A percentile compares a stretch with the other conserved stretches of the same genome.
Conservation (phyloP, 352 stramenopile species). For the Phytophthora cajani region DNA sequence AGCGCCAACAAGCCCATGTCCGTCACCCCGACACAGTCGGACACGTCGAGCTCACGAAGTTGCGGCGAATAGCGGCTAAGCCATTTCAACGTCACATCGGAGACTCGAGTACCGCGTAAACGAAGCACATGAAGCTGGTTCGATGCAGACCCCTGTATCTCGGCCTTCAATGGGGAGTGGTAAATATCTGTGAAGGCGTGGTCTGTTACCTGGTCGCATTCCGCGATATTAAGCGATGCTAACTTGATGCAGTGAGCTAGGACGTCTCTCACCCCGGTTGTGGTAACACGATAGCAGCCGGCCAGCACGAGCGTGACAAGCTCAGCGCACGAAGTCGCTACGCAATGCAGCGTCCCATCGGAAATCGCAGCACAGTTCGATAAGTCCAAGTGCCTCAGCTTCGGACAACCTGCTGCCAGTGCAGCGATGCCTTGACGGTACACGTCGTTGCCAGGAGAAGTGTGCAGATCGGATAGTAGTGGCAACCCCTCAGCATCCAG, state of each 20-base stretch:
- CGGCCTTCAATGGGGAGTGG: conserved; percentile 3
- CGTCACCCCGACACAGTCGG: conserved; percentile 71
- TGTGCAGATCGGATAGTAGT: conserved; percentile 51
- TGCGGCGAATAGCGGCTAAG: conserved; percentile 57
- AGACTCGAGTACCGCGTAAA: conserved; percentile 45
- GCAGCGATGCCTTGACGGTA: conserved; percentile 47
- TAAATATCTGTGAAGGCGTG: conserved; percentile 30
- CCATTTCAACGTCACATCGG: conserved; percentile 48
- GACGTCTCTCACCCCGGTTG: conserved; percentile 31
- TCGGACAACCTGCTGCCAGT: conserved; percentile 38
- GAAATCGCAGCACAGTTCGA: conserved; percentile 55
- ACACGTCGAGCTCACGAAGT: conserved; percentile 83
- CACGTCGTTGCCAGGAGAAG: background rate
- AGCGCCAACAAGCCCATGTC: conserved; percentile 86
- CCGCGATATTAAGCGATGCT: conserved; percentile 32
- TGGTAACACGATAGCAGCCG: conserved; percentile 38
- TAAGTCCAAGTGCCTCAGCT: conserved; percentile 59
- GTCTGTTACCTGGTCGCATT: conserved; percentile 52
- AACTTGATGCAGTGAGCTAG: conserved; percentile 36
- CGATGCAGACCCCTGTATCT: background rate
- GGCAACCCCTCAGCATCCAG: conserved; percentile 52
- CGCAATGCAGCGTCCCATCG: conserved; percentile 39
- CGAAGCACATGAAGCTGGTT: conserved; percentile 47
- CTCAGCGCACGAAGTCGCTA: conserved; percentile 22
- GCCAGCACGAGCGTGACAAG: conserved; percentile 34